Percentiles rank a stretch among this genome's conserved stretches.
These are phyloP conservation scores for Cystoisospora suis DNA, from an alignment of 169 alveolate species.

Conservation along the genomic window DNA sequence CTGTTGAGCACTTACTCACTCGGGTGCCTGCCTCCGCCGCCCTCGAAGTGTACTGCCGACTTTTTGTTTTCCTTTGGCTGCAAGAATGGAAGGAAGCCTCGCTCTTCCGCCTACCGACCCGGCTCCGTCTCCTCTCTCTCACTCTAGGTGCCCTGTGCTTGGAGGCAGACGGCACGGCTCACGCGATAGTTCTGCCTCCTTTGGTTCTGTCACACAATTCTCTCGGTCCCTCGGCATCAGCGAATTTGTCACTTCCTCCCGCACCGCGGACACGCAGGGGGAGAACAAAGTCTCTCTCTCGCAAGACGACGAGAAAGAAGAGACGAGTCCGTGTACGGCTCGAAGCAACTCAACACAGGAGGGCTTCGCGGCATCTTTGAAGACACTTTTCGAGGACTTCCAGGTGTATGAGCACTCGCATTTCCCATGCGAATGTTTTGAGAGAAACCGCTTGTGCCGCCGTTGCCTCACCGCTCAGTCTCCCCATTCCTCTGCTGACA, in stretches of 20 bases:
- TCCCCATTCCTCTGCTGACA: too few species aligned
- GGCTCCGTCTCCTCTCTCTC: too few species aligned
- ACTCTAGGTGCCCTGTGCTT: too few species aligned
- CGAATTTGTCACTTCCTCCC: background rate
- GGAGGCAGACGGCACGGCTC: too few species aligned
- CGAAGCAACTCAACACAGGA: background rate
- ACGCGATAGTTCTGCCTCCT: too few species aligned
- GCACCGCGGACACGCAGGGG: background rate
- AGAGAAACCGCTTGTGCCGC: background rate
- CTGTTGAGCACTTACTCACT: too few species aligned
- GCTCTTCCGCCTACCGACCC: too few species aligned
- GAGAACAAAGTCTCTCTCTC: background rate
- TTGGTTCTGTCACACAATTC: too few species aligned
- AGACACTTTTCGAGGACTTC: constrained; percentile 34
- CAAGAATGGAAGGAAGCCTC: too few species aligned
- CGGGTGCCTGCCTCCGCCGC: too few species aligned
- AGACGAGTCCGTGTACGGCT: background rate
- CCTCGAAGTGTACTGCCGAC: too few species aligned
- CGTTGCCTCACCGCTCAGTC: background rate
- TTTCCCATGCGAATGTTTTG: background rate
- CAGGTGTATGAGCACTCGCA: constrained; percentile 50
- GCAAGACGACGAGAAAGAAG: background rate
- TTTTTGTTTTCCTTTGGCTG: too few species aligned
- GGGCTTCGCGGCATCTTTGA: constrained; percentile 11
- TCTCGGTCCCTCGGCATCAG: background rate